Base-by-base conservation (phyloP, 1,284 basidiomycete species). In the Papiliotrema fonsecae region DNA sequence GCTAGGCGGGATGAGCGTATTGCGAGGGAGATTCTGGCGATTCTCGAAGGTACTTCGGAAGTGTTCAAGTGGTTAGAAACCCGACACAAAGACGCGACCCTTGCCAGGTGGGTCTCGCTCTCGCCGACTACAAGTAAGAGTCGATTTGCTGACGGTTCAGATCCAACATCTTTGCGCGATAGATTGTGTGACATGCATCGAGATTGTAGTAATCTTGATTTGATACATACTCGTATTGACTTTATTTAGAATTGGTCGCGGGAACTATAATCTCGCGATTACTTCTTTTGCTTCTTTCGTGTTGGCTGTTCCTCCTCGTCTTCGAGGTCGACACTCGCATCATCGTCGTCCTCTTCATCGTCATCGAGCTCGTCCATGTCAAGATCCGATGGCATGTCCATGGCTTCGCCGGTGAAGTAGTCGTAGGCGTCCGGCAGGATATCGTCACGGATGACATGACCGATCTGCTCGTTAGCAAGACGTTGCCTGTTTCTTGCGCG, bases 51-150 rank as follows among this genome's bases (percentile, higher is more conserved):
- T 3, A 72, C 73, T 27, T 81, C 79, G 42, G 76, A 77, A 27
- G 78, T 78, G 28, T 75, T 84, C 51, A 75, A 78, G 58, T 78
- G 78, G 59, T 82, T 88, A 71, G 75, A 74, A 57, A 77, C 81
- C 47, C 67, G 81, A 45, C 90, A 93, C 68, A 79, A 77, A 60
- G 62, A 80, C 32, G 91, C 85, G 1, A 86, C 85, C 77, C 78
- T 86, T 30, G 88, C 88, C 71, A 84, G 90, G 87, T 89, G 56
- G 50, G 85, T 78, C n/a, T 19, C 2, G 49, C 49, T 26, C n/a
- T n/a, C n/a, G n/a, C n/a, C n/a, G n/a, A n/a, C n/a, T n/a, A n/a
- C n/a, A n/a, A n/a, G n/a, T n/a, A n/a, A n/a, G n/a, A n/a, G n/a
- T n/a, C n/a, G n/a, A n/a, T n/a, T n/a, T n/a, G n/a, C n/a, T n/a